Conservation (phyloP, 2,329 filamentous ascomycete genomes). For the Xylariaceae sp. region DNA sequence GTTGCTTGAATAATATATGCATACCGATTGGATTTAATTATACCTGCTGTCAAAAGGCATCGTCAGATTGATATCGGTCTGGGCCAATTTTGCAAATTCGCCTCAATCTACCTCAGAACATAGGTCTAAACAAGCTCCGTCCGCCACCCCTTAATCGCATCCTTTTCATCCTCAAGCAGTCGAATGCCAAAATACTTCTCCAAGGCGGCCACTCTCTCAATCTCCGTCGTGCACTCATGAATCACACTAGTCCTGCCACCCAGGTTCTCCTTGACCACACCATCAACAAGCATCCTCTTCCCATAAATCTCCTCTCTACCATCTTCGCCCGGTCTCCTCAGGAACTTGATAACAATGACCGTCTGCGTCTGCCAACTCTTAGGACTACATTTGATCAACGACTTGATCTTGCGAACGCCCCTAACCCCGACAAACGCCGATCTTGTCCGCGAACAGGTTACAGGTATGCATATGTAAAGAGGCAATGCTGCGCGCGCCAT, state of each 20-base stretch:
- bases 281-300: constrained; percentile 49
- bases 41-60: too few species aligned
- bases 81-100: too few species aligned
- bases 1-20: too few species aligned
- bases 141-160: constrained; percentile 46
- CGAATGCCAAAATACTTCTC: constrained; percentile 16
- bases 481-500: too few species aligned
- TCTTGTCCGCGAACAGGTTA: too few species aligned
- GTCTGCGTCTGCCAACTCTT: constrained; percentile 51
- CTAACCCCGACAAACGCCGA: too few species aligned
- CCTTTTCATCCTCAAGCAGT: constrained; percentile 16
- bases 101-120: too few species aligned
- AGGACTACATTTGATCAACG: constrained; percentile 22
- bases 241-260: constrained; percentile 47
- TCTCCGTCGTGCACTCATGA: constrained; percentile 44
- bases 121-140: constrained; percentile 32
- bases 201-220: constrained; percentile 17
- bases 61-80: too few species aligned
- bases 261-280: constrained; percentile 50
- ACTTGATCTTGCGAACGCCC: too few species aligned
- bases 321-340: constrained; percentile 32
- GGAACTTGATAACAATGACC: constrained; percentile 51
- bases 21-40: too few species aligned
- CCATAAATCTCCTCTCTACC: constrained; percentile 45
- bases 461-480: too few species aligned